Evolutionary conservation across 192 early-diverging fungal species (phyloP).

Genomic region (Coemansia sp.): DNA sequence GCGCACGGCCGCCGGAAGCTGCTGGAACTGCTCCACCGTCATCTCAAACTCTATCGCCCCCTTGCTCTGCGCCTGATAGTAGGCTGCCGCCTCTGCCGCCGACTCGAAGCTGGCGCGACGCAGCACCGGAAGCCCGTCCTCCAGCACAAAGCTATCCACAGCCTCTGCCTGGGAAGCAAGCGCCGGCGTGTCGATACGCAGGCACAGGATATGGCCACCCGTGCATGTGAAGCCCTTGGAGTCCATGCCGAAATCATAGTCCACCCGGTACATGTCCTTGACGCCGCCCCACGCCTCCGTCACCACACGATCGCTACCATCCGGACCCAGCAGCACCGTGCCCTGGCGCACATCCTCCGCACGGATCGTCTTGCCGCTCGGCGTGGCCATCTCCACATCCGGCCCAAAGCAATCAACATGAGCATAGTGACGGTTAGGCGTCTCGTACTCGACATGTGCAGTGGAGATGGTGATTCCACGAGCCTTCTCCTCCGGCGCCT

Average conservation of each 20-base stretch:
- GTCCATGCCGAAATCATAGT: not conserved
- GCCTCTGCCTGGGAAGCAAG: not conserved
- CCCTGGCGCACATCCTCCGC: slow-evolving; percentile 15
- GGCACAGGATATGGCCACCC: slow-evolving; percentile 29
- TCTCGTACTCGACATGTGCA: slow-evolving; percentile 97
- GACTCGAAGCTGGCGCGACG: not conserved
- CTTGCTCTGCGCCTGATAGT: slow-evolving; percentile 12
- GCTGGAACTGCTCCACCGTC: slow-evolving; percentile 28
- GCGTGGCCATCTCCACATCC: slow-evolving; percentile 25
- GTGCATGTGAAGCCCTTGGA: slow-evolving; percentile 30
- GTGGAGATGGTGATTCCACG: slow-evolving; percentile 98
- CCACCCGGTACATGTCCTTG: slow-evolving; percentile 25
- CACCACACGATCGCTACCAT: slow-evolving; percentile 21
- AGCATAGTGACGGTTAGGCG: slow-evolving; percentile 82
- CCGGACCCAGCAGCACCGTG: slow-evolving; percentile 21
- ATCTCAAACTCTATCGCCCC: slow-evolving; percentile 14
- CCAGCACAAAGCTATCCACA: slow-evolving; percentile 1
- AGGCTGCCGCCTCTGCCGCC: slow-evolving; percentile 3
- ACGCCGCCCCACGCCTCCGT: slow-evolving; percentile 12
- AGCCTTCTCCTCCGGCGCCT: slow-evolving; percentile 96
- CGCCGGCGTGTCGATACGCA: slow-evolving; percentile 23
- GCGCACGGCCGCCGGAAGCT: slow-evolving; percentile 10
- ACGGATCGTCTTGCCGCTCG: not conserved
- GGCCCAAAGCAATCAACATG: slow-evolving; percentile 72
- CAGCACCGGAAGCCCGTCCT: slow-evolving; percentile 1